Base-by-base conservation (phyloP, 306 rosid genomes). In the Glycyrrhiza uralensis region DNA sequence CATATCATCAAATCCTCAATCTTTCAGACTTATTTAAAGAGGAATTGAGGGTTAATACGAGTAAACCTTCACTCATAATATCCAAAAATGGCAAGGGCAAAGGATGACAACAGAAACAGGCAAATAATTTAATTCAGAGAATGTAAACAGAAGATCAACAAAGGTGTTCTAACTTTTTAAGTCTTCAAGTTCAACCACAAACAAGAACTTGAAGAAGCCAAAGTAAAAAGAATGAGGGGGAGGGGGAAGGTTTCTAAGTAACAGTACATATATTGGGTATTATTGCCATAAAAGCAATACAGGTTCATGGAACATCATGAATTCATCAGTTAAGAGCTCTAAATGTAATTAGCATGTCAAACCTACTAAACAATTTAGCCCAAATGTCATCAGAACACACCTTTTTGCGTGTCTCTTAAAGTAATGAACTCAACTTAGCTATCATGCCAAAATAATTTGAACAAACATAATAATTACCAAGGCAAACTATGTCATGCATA, bases 381-480 rank as follows among this genome's bases (percentile, higher is more conserved):
- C 11, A 28, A 15, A 12, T 63, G 14, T 6, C 33, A 42, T 11
- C 18, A 61, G 69, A 76, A 50, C 29, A 28, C 14, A 36, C 35
- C 51, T 42, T 28, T 7, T 29, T 33, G 38, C 35, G 55, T 19
- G 20, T 64, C 36, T 39, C 36, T 11, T 14, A 26, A 24, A 23
- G 67, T 19, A n/a, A 73, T 52, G 13, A 46, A n/a, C 15, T 10
- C 46, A 36, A 11, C 32, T 35, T 28, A 56, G 47, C 58, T 74
- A 58, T 12, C 44, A 78, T 6, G 42, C 64, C 12, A 75, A 39
- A 57, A 49, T 46, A 69, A 50, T 30, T 58, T 6, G 33, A 51
- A 41, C 47, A 62, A 51, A 54, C 19, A 62, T 51, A 54, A 49
- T 62, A 46, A 47, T 41, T 65, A 41, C 33, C 68, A 71, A 38